Conservation (phyloP, 192 early-diverging fungal species). For the Jimgerdemannia lactiflua region DNA sequence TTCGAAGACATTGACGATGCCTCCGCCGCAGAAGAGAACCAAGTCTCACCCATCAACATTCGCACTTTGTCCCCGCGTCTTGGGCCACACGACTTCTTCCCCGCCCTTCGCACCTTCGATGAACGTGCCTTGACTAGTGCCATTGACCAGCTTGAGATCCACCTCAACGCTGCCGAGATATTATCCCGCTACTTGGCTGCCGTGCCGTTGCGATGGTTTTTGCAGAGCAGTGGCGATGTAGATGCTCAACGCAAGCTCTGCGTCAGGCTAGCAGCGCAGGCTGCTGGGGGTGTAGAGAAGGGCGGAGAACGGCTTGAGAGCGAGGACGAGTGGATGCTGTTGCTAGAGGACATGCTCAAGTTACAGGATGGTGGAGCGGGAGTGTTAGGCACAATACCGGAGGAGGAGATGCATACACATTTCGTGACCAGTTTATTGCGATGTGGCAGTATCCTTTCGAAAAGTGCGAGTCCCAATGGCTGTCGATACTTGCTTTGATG, state of each 20-base stretch:
- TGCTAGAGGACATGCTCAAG: conserved; percentile 62
- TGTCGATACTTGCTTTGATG: neutral
- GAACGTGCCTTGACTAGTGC: conserved; percentile 35
- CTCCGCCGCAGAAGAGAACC: neutral
- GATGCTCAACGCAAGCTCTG: conserved; percentile 57
- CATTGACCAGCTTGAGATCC: conserved; percentile 54
- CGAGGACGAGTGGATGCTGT: conserved; percentile 64
- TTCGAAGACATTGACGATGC: conserved; percentile 40
- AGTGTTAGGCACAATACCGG: conserved; percentile 50
- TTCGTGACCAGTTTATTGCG: conserved; percentile 57
- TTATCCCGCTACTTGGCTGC: conserved; percentile 54
- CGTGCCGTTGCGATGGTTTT: conserved; percentile 59
- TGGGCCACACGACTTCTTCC: conserved; percentile 23
- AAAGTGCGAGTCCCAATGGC: neutral
- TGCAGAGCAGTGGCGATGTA: conserved; percentile 42
- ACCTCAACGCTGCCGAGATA: conserved; percentile 59
- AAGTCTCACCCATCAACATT: neutral
- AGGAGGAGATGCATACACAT: conserved; percentile 55
- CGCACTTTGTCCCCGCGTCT: neutral
- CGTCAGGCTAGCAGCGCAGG: conserved; percentile 50
- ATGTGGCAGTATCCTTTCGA: conserved; percentile 46
- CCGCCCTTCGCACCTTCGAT: conserved; percentile 19
- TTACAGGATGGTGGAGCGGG: conserved; percentile 45
- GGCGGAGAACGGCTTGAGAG: conserved; percentile 50
- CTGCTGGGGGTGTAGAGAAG: conserved; percentile 44